Evolutionary conservation across 2,329 filamentous ascomycete species (phyloP).

Genomic region (Diaporthe citri): DNA sequence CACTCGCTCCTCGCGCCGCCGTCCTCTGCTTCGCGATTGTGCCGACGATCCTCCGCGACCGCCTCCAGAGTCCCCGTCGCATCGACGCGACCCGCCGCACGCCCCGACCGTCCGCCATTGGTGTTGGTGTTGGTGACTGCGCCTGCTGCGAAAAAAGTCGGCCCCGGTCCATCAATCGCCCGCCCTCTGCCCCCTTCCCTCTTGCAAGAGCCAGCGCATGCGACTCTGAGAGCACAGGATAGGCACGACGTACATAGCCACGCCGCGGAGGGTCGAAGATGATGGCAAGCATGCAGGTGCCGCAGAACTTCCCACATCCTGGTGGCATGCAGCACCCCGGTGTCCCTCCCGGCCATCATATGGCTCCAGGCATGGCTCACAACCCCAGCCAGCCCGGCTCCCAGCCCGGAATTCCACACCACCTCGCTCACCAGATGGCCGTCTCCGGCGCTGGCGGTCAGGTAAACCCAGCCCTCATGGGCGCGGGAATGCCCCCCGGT

Average conservation of each 20-base stretch:
- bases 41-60: slow-evolving; percentile 38
- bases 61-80: slow-evolving; percentile 29
- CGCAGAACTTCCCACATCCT: slow-evolving; percentile 74
- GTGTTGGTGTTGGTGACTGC: slow-evolving; percentile 30
- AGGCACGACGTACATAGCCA: slow-evolving; percentile 67
- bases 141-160: slow-evolving; percentile 21
- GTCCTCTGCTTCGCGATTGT: slow-evolving; percentile 20
- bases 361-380: slow-evolving; percentile 73
- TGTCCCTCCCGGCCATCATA: slow-evolving; percentile 74
- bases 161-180: slow-evolving; percentile 18
- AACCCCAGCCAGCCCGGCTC: slow-evolving; percentile 78
- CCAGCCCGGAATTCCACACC: slow-evolving; percentile 76
- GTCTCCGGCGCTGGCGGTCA: slow-evolving; percentile 80
- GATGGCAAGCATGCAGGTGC: slow-evolving; percentile 74
- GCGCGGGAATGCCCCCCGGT: slow-evolving; percentile 75
- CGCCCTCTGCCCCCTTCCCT: neutral
- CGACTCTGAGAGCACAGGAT: slow-evolving; percentile 58
- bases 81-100: slow-evolving; percentile 36
- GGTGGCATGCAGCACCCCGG: slow-evolving; percentile 79
- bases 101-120: slow-evolving; percentile 33
- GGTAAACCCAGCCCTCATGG: slow-evolving; percentile 82
- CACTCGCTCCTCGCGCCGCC: slow-evolving; percentile 35
- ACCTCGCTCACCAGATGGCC: slow-evolving; percentile 76
- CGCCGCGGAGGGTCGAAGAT: slow-evolving; percentile 72
- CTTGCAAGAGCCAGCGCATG: slow-evolving; percentile 54